Evolutionary conservation across 208 protist genomes (phyloP), one percentile per base, ranked within the genome.

Genomic region (Leishmania aethiopica): DNA sequence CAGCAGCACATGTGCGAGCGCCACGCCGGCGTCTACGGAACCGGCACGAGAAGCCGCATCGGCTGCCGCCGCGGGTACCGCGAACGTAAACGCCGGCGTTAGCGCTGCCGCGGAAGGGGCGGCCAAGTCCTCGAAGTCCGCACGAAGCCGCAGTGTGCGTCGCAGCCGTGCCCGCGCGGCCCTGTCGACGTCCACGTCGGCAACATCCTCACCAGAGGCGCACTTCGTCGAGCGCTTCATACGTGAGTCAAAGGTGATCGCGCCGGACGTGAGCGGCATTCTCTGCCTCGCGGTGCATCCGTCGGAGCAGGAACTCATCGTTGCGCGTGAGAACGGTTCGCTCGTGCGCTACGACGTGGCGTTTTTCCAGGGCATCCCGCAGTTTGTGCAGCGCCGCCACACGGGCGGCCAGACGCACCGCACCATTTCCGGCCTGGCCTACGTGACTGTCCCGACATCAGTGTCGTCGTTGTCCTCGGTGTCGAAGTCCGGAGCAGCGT

Each of bases 241-340:
- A 10, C 80, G 92, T 4, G 87, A 86, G 53, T 93, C 93, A 35
- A 88, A 93, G 72, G 92, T 95, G 55, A 96, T 97, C 77, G 95
- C 95, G 0, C 95, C 95, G 1, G 95, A 97, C 64, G 88, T 96
- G 47, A 91, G 88, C 75, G 95, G 95, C 55, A 87, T 97, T 55
- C 85, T 88, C 74, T 96, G 93, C 80, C 49, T 96, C 57, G 93
- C 92, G 32, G 87, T 95, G 51, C 80, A 81, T 69, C 78, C 49
- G 6, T 77, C 64, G 0, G 92, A 95, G 81, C 75, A 73, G 19
- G 87, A 94, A 71, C 59, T 97, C 42, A 84, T 92, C 28, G 79
- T 96, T n/a, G 95, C 90, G 19, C 92, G 93, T 7, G 95, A 97
- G 83, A 92, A 96, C 89, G 95, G 92, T 42, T 95, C 93, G 28